Conservation (phyloP, 2,329 filamentous ascomycete genomes). For the Didymella pomorum region DNA sequence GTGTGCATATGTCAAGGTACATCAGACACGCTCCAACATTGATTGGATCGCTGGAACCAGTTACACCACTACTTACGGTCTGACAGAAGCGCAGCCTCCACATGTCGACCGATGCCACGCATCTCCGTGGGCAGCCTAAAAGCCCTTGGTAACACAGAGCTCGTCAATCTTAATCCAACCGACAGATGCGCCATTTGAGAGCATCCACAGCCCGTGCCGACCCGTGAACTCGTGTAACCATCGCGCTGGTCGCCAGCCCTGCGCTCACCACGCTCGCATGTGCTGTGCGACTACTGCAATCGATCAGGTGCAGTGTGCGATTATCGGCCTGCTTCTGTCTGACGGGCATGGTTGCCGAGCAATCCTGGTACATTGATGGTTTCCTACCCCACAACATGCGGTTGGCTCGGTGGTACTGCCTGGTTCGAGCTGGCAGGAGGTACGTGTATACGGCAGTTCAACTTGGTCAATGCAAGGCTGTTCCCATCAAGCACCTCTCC, state of each 20-base stretch:
- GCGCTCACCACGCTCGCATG: conserved; percentile 7
- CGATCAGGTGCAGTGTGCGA: conserved; percentile 25
- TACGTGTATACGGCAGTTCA: conserved; percentile 4
- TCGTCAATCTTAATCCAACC: conserved; percentile 46
- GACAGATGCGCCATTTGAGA: conserved; percentile 33
- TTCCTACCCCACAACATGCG: conserved; percentile 39
- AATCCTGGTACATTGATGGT: neutral
- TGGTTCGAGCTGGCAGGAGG: conserved; percentile 10
- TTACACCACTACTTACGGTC: conserved; percentile 20
- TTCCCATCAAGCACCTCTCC: conserved; percentile 6
- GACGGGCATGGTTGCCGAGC: conserved; percentile 24
- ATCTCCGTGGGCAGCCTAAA: conserved; percentile 26
- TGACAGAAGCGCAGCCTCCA: conserved; percentile 29
- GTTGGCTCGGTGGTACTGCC: conserved; percentile 24
- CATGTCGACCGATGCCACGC: conserved; percentile 36
- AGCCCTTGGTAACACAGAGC: conserved; percentile 36
- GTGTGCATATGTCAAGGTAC: conserved; percentile 33
- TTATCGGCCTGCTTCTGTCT: conserved; percentile 31
- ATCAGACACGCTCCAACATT: conserved; percentile 27
- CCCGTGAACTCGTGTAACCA: conserved; percentile 41
- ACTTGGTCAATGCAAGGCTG: conserved; percentile 28
- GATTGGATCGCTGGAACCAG: conserved; percentile 14
- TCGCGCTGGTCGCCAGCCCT: conserved; percentile 19
- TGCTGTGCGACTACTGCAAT: conserved; percentile 19
- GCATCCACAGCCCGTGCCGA: conserved; percentile 43